phyloP scores from a whole-genome alignment of 1,284 basidiomycete species.

The Sporisorium graminicola region DNA sequence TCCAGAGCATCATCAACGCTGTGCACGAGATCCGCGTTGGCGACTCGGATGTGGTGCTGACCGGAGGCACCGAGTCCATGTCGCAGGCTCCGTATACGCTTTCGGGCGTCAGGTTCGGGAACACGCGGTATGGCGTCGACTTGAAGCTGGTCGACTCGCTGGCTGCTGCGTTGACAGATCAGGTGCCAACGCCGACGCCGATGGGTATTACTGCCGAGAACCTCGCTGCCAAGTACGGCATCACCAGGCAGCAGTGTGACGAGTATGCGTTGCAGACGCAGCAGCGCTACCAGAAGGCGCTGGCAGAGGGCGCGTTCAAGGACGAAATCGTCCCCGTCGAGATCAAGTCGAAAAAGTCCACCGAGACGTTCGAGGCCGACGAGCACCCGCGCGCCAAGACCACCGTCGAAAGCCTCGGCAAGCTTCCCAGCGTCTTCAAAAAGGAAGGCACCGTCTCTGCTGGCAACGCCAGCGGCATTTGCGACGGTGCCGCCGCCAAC shows the following conservation, averaged over 20 bases:
- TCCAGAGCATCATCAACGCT: slow-evolving; percentile 94
- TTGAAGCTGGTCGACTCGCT: slow-evolving; percentile 75
- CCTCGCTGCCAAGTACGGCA: slow-evolving; percentile 84
- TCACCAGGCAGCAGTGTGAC: slow-evolving; percentile 88
- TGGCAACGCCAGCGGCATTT: slow-evolving; percentile 94
- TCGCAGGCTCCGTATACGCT: slow-evolving; percentile 81
- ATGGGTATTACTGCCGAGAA: slow-evolving; percentile 84
- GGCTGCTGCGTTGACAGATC: slow-evolving; percentile 73
- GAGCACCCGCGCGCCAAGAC: slow-evolving; percentile 79
- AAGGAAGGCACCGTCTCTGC: slow-evolving; percentile 90
- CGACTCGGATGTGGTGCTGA: slow-evolving; percentile 86
- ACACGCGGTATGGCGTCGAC: slow-evolving; percentile 72
- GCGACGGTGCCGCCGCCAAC: slow-evolving; percentile 96
- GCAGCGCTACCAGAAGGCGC: slow-evolving; percentile 70
- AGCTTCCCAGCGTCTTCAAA: slow-evolving; percentile 88
- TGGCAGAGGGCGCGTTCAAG: slow-evolving; percentile 71
- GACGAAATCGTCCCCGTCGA: slow-evolving; percentile 70
- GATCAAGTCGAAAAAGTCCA: slow-evolving; percentile 67
- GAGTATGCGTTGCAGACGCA: slow-evolving; percentile 70
- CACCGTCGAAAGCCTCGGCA: slow-evolving; percentile 89
- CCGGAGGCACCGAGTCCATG: slow-evolving; percentile 99
- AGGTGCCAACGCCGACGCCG: slow-evolving; percentile 73
- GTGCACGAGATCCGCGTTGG: slow-evolving; percentile 90
- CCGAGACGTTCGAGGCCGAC: slow-evolving; percentile 69
- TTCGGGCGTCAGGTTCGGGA: slow-evolving; percentile 70